A percentile compares a stretch with the other conserved stretches of the same genome.
phyloP scores from a whole-genome alignment of 257 asterid genomes.

The Solanum pinnatisectum region DNA sequence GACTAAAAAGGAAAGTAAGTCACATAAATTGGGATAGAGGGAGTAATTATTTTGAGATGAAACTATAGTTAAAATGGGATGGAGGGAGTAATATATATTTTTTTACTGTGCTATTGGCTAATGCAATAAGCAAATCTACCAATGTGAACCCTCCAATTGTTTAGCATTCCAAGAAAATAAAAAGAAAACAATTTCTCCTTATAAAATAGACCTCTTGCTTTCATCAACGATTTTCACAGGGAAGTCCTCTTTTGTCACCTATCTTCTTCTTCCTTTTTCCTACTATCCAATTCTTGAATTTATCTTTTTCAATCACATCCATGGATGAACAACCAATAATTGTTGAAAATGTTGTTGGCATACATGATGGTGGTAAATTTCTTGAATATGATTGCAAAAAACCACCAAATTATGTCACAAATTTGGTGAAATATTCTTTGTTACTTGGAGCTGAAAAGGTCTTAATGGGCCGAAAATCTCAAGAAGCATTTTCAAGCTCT shows the following conservation, averaged over 20 bases:
- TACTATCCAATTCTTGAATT: neutral
- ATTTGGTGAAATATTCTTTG: constrained; percentile 12
- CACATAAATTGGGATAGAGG: too few relatives aligned
- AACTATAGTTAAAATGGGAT: neutral
- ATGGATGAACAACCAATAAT: constrained; percentile 28
- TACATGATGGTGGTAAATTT: too few relatives aligned
- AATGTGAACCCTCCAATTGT: constrained; percentile 5
- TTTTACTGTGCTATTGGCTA: neutral
- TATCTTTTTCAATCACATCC: constrained; percentile 8
- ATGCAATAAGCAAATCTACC: neutral
- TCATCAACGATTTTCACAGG: neutral
- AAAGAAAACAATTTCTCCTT: neutral
- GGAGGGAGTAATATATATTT: neutral
- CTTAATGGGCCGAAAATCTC: constrained; percentile 26
- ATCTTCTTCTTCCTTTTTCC: neutral
- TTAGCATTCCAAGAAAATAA: constrained; percentile 32
- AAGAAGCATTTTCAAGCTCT: neutral
- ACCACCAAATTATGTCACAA: constrained; percentile 5
- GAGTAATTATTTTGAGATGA: neutral
- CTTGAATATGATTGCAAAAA: neutral
- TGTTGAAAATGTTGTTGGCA: neutral
- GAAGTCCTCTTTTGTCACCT: constrained; percentile 2
- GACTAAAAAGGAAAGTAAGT: too few relatives aligned
- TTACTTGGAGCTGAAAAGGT: constrained; percentile 44
- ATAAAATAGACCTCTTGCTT: constrained; percentile 10